Conservation (phyloP, 495 filamentous ascomycete genomes). For the Corynascus novoguineensis region DNA sequence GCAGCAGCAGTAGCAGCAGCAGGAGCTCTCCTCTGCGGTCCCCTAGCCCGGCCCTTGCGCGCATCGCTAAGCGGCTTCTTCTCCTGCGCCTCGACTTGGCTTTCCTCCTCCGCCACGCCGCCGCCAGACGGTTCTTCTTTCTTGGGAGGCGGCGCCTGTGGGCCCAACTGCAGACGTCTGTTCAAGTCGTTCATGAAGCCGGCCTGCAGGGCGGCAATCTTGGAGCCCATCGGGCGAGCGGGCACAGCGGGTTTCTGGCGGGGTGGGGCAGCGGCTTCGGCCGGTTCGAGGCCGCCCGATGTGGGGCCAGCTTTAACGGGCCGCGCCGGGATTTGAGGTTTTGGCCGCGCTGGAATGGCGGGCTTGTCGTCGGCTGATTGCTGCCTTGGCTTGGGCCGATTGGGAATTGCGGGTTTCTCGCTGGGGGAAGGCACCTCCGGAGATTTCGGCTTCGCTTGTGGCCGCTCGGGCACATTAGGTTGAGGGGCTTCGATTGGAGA, state of each 20-base stretch:
- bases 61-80: slow-evolving; percentile 78
- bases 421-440: background rate
- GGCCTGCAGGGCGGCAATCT: slow-evolving; percentile 85
- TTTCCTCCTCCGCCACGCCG: slow-evolving; percentile 50
- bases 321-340: slow-evolving; percentile 71
- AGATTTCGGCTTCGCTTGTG: slow-evolving; percentile 24
- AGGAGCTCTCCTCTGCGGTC: slow-evolving; percentile 69
- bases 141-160: slow-evolving; percentile 53
- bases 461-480: slow-evolving; percentile 18
- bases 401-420: slow-evolving; percentile 41
- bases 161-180: slow-evolving; percentile 74
- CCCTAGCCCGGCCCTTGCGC: slow-evolving; percentile 82
- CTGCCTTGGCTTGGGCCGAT: slow-evolving; percentile 39
- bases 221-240: slow-evolving; percentile 69
- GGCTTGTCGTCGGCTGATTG: slow-evolving; percentile 44
- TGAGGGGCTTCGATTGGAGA: slow-evolving; percentile 15
- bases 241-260: slow-evolving; percentile 75
- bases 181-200: slow-evolving; percentile 90
- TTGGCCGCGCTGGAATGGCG: slow-evolving; percentile 56
- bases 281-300: slow-evolving; percentile 30
- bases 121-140: slow-evolving; percentile 69
- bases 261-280: slow-evolving; percentile 37
- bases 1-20: slow-evolving; percentile 36
- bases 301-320: slow-evolving; percentile 52
- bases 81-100: slow-evolving; percentile 55